Conservation (phyloP, 2,329 filamentous ascomycete genomes). For the Cercospora janseana region DNA sequence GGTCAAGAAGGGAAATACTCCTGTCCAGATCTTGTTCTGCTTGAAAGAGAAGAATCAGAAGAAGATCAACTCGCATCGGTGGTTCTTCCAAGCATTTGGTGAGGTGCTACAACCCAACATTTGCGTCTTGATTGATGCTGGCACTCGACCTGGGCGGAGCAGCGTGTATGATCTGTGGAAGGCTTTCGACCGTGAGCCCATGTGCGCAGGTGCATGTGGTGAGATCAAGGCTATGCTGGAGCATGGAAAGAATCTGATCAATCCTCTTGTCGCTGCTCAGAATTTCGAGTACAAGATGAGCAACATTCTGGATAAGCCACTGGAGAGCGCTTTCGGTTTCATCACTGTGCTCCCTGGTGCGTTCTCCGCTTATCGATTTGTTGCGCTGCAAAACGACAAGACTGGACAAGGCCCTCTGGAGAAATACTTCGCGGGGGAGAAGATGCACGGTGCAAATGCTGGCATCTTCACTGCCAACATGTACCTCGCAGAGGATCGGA, state of each 20-base stretch:
- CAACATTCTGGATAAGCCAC: slow-evolving; percentile 95
- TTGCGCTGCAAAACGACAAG: slow-evolving; percentile 95
- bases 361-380: slow-evolving; percentile 95
- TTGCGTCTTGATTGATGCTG: slow-evolving; percentile 91
- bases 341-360: slow-evolving; percentile 95
- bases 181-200: slow-evolving; percentile 94
- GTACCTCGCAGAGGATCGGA: slow-evolving; percentile 98
- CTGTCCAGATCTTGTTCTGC: slow-evolving; percentile 96
- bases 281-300: slow-evolving; percentile 99
- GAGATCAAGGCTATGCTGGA: slow-evolving; percentile 99
- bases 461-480: slow-evolving; percentile 99
- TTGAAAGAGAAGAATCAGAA: slow-evolving; percentile 99
- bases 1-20: slow-evolving; percentile 77
- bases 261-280: slow-evolving; percentile 90
- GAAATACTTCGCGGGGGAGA: slow-evolving; percentile 96
- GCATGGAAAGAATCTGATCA: slow-evolving; percentile 81
- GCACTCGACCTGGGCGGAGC: slow-evolving; percentile 88
- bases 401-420: slow-evolving; percentile 87
- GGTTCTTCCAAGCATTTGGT: slow-evolving; percentile 98
- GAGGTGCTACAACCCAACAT: slow-evolving; percentile 91
- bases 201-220: slow-evolving; percentile 95
- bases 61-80: slow-evolving; percentile 99
- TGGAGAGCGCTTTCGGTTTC: slow-evolving; percentile 96
- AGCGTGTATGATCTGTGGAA: slow-evolving; percentile 99
- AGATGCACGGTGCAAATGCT: slow-evolving; percentile 86